A percentile compares a stretch with the other conserved stretches of the same genome.
phyloP scores from a whole-genome alignment of 257 asterid genomes.

The Solanum paucissectum region DNA sequence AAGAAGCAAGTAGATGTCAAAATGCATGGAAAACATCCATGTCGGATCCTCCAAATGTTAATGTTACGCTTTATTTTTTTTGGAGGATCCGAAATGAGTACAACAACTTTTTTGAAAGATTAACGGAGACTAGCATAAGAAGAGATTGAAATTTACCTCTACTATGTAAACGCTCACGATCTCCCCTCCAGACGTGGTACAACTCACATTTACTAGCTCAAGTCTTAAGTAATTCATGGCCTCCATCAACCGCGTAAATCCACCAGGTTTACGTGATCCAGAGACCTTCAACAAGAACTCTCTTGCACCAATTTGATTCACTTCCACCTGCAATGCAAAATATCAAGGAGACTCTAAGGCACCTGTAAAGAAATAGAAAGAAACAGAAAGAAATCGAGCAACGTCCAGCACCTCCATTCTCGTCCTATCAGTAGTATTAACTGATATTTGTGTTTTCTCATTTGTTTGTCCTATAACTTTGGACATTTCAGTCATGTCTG shows the following conservation, averaged over 20 bases:
- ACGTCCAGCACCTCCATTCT: not conserved
- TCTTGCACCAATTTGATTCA: slow-evolving; percentile 38
- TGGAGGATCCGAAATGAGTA: not conserved
- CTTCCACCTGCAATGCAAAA: slow-evolving; percentile 32
- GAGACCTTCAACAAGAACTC: slow-evolving; percentile 44
- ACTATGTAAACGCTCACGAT: slow-evolving; percentile 39
- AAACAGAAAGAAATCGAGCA: not conserved
- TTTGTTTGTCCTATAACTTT: not conserved
- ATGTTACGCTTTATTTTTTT: not conserved
- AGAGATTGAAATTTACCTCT: slow-evolving; percentile 29
- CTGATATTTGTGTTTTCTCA: not conserved
- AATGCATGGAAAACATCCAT: not conserved
- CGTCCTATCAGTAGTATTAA: not conserved
- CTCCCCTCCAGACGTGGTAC: slow-evolving; percentile 39
- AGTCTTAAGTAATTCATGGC: slow-evolving; percentile 47
- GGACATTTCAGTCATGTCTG: slow-evolving; percentile 3
- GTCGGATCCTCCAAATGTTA: not conserved
- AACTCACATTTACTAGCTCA: slow-evolving; percentile 48
- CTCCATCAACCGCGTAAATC: slow-evolving; percentile 49
- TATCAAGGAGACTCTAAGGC: not conserved
- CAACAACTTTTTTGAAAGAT: not conserved
- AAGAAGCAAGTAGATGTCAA: not conserved
- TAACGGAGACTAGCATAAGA: not conserved
- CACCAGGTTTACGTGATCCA: slow-evolving; percentile 29
- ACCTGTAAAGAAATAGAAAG: not conserved